Evolutionary conservation across 2,329 filamentous ascomycete species (phyloP).

Genomic region (Xylaria polymorpha): DNA sequence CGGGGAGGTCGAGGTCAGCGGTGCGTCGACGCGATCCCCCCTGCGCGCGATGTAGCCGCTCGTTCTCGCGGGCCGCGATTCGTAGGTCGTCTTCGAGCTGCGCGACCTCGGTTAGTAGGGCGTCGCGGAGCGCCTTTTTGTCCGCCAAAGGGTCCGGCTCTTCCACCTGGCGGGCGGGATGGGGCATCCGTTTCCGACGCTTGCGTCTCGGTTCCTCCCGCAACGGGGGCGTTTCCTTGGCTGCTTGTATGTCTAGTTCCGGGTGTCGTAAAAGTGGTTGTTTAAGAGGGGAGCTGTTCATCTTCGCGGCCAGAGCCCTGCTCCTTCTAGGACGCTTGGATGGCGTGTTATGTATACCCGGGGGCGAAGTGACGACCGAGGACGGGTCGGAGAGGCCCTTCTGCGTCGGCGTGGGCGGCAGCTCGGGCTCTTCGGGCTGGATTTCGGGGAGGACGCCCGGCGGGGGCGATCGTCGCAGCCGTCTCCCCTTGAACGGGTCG

Average conservation of each 20-base stretch:
- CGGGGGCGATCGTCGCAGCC: constrained; percentile 53
- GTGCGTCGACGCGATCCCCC: constrained; percentile 46
- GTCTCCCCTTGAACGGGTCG: constrained; percentile 56
- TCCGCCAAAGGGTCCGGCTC: constrained; percentile 57
- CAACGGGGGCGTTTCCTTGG: constrained; percentile 18
- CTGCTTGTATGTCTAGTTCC: constrained; percentile 26
- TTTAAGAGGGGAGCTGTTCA: constrained; percentile 64
- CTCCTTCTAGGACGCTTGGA: constrained; percentile 61
- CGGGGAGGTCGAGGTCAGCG: constrained; percentile 47
- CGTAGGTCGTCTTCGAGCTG: constrained; percentile 69
- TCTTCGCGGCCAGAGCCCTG: constrained; percentile 53
- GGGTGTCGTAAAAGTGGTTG: constrained; percentile 53
- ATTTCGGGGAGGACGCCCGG: constrained; percentile 49
- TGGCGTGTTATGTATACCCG: constrained; percentile 70
- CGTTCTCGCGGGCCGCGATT: constrained; percentile 68
- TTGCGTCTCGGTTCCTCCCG: constrained; percentile 35
- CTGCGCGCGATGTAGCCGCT: constrained; percentile 60
- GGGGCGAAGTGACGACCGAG: constrained; percentile 65
- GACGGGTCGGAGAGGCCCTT: constrained; percentile 61
- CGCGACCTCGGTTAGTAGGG: constrained; percentile 66
- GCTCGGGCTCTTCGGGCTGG: constrained; percentile 67
- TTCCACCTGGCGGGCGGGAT: constrained; percentile 57
- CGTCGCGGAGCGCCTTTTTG: constrained; percentile 65
- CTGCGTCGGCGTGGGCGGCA: constrained; percentile 68
- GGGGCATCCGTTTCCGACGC: constrained; percentile 43